Percentiles rank a stretch among this genome's conserved stretches.
Conservation (phyloP, 2,329 filamentous ascomycete species). For the Aspergillus jensenii region DNA sequence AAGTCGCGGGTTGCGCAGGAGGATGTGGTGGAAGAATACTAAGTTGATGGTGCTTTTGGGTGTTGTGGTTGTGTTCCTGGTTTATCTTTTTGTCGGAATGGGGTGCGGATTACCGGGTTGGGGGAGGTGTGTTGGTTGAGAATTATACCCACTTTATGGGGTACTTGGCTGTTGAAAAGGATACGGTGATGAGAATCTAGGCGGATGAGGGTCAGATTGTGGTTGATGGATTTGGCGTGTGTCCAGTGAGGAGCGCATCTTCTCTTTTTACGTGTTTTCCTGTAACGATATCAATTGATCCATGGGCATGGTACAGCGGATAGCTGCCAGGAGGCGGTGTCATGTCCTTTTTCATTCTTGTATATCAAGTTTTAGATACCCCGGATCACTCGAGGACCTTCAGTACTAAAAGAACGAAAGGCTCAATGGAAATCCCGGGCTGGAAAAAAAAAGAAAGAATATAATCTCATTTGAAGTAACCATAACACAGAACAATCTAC, state of each 20-base stretch:
- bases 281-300: neutral
- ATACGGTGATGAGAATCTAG: neutral
- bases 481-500: neutral
- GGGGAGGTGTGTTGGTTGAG: slow-evolving; percentile 41
- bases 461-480: neutral
- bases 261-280: neutral
- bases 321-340: too few relatives aligned
- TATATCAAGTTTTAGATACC: too few relatives aligned
- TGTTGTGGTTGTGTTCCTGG: slow-evolving; percentile 63
- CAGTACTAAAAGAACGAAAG: too few relatives aligned
- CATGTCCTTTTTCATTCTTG: too few relatives aligned
- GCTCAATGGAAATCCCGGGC: too few relatives aligned
- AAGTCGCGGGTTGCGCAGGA: slow-evolving; percentile 78
- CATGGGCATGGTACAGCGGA: too few relatives aligned
- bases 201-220: neutral
- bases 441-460: neutral
- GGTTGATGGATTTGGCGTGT: neutral
- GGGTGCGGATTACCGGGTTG: slow-evolving; percentile 67
- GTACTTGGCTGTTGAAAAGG: too few relatives aligned
- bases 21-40: slow-evolving; percentile 99
- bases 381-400: too few relatives aligned
- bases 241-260: neutral
- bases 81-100: slow-evolving; percentile 71
- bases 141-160: neutral
- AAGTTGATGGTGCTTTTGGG: slow-evolving; percentile 88